Percentiles rank a stretch among this genome's conserved stretches.
phyloP scores from a whole-genome alignment of 495 filamentous ascomycete species.

The Oidiodendron maius region DNA sequence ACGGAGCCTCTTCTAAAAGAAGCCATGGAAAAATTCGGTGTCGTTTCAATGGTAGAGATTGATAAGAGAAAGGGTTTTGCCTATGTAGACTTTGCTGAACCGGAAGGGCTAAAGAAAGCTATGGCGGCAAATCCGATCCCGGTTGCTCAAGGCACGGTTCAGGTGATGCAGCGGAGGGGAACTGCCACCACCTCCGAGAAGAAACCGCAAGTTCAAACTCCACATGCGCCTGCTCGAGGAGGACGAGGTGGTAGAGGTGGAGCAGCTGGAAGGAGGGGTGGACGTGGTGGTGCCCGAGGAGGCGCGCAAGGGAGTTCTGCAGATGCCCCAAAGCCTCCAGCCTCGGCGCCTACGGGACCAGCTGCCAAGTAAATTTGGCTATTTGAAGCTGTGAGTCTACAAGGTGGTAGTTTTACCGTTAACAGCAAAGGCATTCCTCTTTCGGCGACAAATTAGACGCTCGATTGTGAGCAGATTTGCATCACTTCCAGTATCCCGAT shows the following conservation, averaged over 20 bases:
- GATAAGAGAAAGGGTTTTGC: constrained; percentile 91
- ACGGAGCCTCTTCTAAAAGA: constrained; percentile 71
- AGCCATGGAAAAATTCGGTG: constrained; percentile 64
- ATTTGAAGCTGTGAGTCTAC: neutral
- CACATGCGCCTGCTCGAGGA: constrained; percentile 24
- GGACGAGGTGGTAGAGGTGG: constrained; percentile 36
- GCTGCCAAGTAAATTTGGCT: constrained; percentile 6
- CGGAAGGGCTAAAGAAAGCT: constrained; percentile 65
- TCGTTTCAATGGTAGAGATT: constrained; percentile 74
- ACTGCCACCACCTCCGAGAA: constrained; percentile 21
- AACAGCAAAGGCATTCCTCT: no score
- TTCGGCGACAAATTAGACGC: no score
- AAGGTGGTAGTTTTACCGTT: no score
- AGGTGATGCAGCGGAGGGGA: constrained; percentile 78
- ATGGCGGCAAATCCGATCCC: constrained; percentile 74
- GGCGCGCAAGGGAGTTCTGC: constrained; percentile 17
- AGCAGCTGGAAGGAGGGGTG: constrained; percentile 28
- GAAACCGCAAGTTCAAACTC: constrained; percentile 11
- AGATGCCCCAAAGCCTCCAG: constrained; percentile 4
- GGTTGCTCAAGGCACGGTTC: constrained; percentile 78
- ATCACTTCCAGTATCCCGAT: no score
- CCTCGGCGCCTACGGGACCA: constrained; percentile 14
- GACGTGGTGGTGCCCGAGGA: constrained; percentile 34
- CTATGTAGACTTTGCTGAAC: constrained; percentile 76
- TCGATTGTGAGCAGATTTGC: no score